These are phyloP conservation scores for Moesziomyces globuligerus DNA, from an alignment of 1,284 basidiomycete species.

Conservation along the genomic window DNA sequence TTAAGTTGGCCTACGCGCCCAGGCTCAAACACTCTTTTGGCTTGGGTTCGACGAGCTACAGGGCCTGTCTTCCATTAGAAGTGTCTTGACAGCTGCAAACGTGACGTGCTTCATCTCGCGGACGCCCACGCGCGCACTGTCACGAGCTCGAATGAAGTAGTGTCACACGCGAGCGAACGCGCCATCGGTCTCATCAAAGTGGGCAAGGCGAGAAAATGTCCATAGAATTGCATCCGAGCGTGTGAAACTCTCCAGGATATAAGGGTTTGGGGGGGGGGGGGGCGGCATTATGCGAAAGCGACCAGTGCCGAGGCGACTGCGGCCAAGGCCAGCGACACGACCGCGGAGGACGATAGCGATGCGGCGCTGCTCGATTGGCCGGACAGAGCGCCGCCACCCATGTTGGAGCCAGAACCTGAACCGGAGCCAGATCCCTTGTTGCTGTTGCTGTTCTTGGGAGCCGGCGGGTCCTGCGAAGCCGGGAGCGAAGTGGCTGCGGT, in stretches of 20 bases:
- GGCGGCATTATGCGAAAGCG: neutral
- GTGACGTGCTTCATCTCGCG: too few species aligned
- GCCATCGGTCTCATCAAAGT: too few species aligned
- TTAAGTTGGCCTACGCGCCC: too few species aligned
- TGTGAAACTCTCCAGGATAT: neutral
- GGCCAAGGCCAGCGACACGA: neutral
- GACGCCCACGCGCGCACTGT: too few species aligned
- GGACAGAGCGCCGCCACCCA: constrained; percentile 3
- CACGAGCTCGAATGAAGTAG: too few species aligned
- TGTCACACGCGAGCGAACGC: too few species aligned
- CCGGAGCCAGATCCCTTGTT: constrained; percentile 9
- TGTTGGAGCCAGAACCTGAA: constrained; percentile 6
- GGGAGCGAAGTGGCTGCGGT: constrained; percentile 21
- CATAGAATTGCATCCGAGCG: neutral
- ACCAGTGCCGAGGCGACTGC: neutral
- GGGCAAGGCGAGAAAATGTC: too few species aligned
- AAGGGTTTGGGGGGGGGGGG: too few species aligned
- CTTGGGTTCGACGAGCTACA: too few species aligned
- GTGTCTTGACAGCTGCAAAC: too few species aligned
- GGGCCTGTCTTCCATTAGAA: too few species aligned
- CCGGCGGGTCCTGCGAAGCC: constrained; percentile 31
- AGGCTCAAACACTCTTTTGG: too few species aligned
- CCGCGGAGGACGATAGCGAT: neutral
- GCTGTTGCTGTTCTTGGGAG: constrained; percentile 12
- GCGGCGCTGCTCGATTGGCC: constrained; percentile 8